Base-by-base conservation (phyloP, 768 basidiomycete species). In the Phlebiopsis flavidoalba region DNA sequence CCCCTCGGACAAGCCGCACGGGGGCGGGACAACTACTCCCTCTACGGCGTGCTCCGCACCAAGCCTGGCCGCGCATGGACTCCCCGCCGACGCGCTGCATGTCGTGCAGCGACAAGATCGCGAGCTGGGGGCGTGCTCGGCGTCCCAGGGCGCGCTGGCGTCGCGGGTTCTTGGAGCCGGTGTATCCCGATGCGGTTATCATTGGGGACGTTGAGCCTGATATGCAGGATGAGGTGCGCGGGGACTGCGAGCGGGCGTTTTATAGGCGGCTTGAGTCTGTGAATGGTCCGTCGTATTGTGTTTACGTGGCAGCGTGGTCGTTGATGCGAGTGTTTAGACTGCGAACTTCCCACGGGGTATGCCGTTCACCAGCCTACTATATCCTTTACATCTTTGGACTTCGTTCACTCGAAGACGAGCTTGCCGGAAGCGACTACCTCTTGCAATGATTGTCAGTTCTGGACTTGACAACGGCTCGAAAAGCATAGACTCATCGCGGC, bases 21-120 rank as follows among this genome's bases (percentile, higher is more conserved):
- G 58, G 95, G 95, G 3, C 80, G 95, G 19, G 85, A 91, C 66
- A 86, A 91, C 56, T 98, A 96, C 71, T 66, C 82, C 5, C 77
- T 86, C 17, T 74, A 85, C 21, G 89, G 92, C 5, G 86, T 89
- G 8, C 74, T 98, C 49, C 89, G 95, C 35, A 97, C 96, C 0
- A 98, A 98, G 69, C 95, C 95, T 5, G 96, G 94, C 2, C 85
- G 95, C 56, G 26, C 26, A 89, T 92, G 0, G 95, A 98, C 69
- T 88, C 94, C 0, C 87, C 87, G 0, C 85, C 86, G 0, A 93
- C 95, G 1, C 70, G 83, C 0, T 92, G 83, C 67, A 91, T 97
- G 87, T 93, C 94, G 0, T 98, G 95, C 74, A 93, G 90, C 65
- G 95, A 98, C 71, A 98, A 98, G 73, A 88, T 98, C 46, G 93